phyloP scores from a whole-genome alignment of 805 yeast genomes.

The Isabelozyma heimii region DNA sequence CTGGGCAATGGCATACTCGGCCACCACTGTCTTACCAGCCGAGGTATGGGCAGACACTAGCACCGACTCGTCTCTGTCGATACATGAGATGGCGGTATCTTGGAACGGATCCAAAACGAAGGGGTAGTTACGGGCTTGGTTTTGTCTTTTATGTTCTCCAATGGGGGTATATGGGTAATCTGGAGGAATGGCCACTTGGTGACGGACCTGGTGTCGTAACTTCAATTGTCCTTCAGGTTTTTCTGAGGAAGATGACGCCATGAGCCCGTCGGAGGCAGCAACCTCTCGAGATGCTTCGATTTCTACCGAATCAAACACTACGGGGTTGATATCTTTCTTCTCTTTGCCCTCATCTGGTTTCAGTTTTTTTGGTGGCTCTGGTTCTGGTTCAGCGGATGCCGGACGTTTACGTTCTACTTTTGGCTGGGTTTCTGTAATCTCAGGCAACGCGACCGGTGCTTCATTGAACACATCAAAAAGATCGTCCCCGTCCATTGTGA shows the following conservation, averaged over 20 bases:
- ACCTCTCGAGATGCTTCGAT: constrained; percentile 89
- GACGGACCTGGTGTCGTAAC: constrained; percentile 90
- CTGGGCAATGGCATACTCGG: constrained; percentile 96
- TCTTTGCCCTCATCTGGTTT: constrained; percentile 17
- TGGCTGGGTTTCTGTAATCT: constrained; percentile 15
- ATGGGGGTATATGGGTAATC: constrained; percentile 86
- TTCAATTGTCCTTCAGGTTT: constrained; percentile 50
- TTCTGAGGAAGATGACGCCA: constrained; percentile 27
- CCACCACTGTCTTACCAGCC: constrained; percentile 96
- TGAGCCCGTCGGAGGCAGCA: constrained; percentile 72
- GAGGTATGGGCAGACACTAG: constrained; percentile 97
- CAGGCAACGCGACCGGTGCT: constrained; percentile 40
- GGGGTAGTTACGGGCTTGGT: constrained; percentile 88
- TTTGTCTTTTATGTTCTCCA: constrained; percentile 73
- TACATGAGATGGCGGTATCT: constrained; percentile 93
- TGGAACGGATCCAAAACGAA: constrained; percentile 96
- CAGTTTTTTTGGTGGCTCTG: constrained; percentile 19
- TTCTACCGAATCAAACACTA: constrained; percentile 83
- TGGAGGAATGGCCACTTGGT: constrained; percentile 96
- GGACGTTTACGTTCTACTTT: constrained; percentile 12
- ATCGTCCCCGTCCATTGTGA: constrained; percentile 46
- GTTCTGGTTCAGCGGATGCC: constrained; percentile 15
- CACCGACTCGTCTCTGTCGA: constrained; percentile 91
- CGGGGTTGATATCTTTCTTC: constrained; percentile 56
- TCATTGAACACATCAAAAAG: constrained; percentile 64